phyloP scores from a whole-genome alignment of 768 basidiomycete species.

The Cystofilobasidium macerans region DNA sequence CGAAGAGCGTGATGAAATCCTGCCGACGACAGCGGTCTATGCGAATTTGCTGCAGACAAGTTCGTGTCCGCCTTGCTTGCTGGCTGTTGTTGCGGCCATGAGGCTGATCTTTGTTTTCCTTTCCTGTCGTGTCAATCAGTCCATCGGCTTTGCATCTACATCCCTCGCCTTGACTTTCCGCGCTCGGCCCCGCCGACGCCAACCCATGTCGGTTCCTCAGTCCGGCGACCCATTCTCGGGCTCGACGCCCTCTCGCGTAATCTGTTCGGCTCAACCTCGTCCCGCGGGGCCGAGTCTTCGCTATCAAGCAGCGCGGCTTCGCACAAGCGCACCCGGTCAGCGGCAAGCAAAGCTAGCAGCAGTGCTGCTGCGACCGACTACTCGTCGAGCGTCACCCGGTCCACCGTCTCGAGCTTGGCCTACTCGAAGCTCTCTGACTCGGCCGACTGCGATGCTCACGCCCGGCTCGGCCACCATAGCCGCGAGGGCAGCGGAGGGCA shows the following conservation, averaged over 20 bases:
- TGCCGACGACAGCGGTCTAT: conserved; percentile 62
- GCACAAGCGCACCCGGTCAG: conserved; percentile 59
- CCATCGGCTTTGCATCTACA: conserved; percentile 76
- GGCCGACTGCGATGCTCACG: background rate
- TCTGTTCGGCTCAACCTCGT: conserved; percentile 58
- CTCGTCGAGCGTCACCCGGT: conserved; percentile 20
- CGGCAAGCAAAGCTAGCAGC: conserved; percentile 52
- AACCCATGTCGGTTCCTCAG: conserved; percentile 50
- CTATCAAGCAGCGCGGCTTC: conserved; percentile 36
- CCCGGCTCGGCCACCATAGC: background rate
- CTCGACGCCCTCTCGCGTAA: conserved; percentile 83
- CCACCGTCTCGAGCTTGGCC: conserved; percentile 21
- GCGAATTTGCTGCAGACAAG: conserved; percentile 70
- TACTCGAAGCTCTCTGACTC: background rate
- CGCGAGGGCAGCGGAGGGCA: background rate
- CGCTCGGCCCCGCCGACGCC: conserved; percentile 63
- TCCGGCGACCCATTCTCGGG: conserved; percentile 69
- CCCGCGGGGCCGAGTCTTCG: conserved; percentile 52
- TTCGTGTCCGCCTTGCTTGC: conserved; percentile 34
- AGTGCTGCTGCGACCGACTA: conserved; percentile 38
- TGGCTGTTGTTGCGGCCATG: background rate
- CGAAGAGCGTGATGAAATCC: conserved; percentile 69
- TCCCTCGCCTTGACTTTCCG: conserved; percentile 61
- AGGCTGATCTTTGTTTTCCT: conserved; percentile 11
- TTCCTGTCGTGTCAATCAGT: conserved; percentile 50